These are phyloP conservation scores for Colletotrichum liaoningense DNA, from an alignment of 2,329 filamentous ascomycete species.

Conservation along the genomic window DNA sequence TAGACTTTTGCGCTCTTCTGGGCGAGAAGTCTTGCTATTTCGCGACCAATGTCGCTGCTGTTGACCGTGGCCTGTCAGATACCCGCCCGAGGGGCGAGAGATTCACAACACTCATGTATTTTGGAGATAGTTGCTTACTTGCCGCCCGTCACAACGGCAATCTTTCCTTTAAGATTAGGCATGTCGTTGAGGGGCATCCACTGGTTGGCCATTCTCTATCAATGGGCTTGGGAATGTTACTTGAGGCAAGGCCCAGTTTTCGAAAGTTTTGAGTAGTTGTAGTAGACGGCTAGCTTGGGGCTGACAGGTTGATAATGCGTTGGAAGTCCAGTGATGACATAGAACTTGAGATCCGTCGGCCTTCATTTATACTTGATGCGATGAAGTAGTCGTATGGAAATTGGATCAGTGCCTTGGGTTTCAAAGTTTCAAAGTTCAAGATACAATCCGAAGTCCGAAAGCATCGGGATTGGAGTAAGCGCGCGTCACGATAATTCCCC, in stretches of 20 bases:
- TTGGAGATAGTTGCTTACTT: constrained; percentile 35
- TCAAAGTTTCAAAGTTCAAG: too few species aligned
- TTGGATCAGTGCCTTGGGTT: too few species aligned
- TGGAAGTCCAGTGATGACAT: too few species aligned
- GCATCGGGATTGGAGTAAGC: not conserved
- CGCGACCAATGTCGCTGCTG: constrained; percentile 40
- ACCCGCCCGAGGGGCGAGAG: not conserved
- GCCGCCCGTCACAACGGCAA: constrained; percentile 41
- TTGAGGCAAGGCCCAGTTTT: not conserved
- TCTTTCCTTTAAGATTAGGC: constrained; percentile 37
- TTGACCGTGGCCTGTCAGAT: not conserved
- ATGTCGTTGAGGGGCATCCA: constrained; percentile 23
- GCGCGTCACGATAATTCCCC: too few species aligned
- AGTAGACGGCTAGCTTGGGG: too few species aligned
- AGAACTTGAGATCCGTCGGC: too few species aligned
- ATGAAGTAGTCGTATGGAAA: too few species aligned
- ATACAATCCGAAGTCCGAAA: too few species aligned
- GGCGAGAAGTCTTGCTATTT: constrained; percentile 39
- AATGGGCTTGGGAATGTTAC: not conserved
- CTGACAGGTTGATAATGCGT: too few species aligned
- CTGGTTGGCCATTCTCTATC: not conserved
- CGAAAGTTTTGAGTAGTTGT: not conserved
- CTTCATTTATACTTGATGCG: too few species aligned
- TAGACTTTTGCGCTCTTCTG: constrained; percentile 42
- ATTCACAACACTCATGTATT: not conserved